Evolutionary conservation across 2,329 filamentous ascomycete genomes (phyloP).

Genomic region (Bipolaris victoriae): DNA sequence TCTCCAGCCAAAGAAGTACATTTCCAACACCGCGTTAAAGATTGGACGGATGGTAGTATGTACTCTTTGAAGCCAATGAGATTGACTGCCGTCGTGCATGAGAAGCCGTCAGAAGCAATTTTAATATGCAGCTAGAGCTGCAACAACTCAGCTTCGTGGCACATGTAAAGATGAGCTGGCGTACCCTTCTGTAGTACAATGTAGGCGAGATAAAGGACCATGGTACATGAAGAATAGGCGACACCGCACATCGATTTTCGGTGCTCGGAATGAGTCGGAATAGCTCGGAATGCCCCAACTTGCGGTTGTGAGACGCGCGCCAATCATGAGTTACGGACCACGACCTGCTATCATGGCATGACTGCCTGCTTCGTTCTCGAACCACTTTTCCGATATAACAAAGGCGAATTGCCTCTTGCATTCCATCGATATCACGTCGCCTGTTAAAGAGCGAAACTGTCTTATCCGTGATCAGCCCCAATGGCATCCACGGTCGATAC

Average conservation of each 20-base stretch:
- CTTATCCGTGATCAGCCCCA: background rate
- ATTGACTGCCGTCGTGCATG: too few species aligned
- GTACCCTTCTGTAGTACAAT: too few species aligned
- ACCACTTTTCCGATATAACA: background rate
- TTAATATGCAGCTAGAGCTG: too few species aligned
- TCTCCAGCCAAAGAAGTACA: too few species aligned
- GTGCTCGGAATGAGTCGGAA: constrained; percentile 3
- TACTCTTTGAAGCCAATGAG: too few species aligned
- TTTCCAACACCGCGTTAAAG: too few species aligned
- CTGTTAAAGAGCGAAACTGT: background rate
- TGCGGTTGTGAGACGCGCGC: background rate
- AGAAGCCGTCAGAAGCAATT: too few species aligned
- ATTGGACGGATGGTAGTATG: too few species aligned
- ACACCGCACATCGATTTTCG: background rate
- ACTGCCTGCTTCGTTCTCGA: too few species aligned
- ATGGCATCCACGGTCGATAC: background rate
- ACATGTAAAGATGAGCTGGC: too few species aligned
- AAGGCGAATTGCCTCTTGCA: background rate
- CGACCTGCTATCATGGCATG: background rate
- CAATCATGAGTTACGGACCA: background rate
- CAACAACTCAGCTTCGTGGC: too few species aligned
- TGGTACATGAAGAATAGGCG: background rate
- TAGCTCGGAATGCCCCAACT: background rate
- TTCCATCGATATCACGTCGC: background rate
- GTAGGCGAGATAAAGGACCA: background rate